These are phyloP conservation scores for Auricularia heimuer DNA, from an alignment of 768 basidiomycete genomes.

Conservation along the genomic window DNA sequence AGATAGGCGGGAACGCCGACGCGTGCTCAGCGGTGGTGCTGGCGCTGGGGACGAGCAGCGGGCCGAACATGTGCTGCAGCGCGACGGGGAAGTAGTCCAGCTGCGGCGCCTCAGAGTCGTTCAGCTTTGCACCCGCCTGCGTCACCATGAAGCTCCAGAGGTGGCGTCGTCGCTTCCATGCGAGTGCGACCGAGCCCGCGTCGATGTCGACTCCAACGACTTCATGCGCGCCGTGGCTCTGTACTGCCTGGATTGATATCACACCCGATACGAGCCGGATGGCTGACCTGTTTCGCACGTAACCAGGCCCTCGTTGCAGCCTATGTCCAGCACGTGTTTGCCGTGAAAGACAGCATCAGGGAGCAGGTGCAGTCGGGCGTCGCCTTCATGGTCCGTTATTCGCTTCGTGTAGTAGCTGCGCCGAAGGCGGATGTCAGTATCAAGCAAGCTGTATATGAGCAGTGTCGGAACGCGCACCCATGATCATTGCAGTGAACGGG, in stretches of 20 bases:
- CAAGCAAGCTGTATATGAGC: neutral
- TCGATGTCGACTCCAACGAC: slow-evolving; percentile 86
- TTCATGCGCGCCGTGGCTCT: slow-evolving; percentile 46
- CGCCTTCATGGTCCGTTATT: slow-evolving; percentile 33
- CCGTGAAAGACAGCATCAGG: slow-evolving; percentile 41
- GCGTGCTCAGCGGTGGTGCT: slow-evolving; percentile 13
- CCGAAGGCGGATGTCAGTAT: slow-evolving; percentile 3
- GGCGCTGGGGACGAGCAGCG: slow-evolving; percentile 50
- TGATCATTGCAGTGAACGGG: slow-evolving; percentile 67
- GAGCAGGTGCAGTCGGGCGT: slow-evolving; percentile 58
- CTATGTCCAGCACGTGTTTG: slow-evolving; percentile 67
- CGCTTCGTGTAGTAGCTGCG: slow-evolving; percentile 68
- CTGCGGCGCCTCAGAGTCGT: neutral
- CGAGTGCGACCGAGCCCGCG: slow-evolving; percentile 55
- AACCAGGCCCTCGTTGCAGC: slow-evolving; percentile 81
- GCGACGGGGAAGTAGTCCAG: slow-evolving; percentile 61
- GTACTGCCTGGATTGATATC: slow-evolving; percentile 35
- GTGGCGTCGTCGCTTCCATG: slow-evolving; percentile 61
- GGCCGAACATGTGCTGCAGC: slow-evolving; percentile 65
- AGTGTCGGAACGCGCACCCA: slow-evolving; percentile 32
- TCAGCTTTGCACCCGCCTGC: neutral
- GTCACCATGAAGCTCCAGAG: slow-evolving; percentile 44
- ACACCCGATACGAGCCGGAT: neutral
- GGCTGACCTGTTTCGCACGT: slow-evolving; percentile 72
- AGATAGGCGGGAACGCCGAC: slow-evolving; percentile 63